Evolutionary conservation across 2,329 filamentous ascomycete genomes (phyloP), one percentile per base, ranked within the genome.

Genomic region (Conoideocrella luteorostrata): DNA sequence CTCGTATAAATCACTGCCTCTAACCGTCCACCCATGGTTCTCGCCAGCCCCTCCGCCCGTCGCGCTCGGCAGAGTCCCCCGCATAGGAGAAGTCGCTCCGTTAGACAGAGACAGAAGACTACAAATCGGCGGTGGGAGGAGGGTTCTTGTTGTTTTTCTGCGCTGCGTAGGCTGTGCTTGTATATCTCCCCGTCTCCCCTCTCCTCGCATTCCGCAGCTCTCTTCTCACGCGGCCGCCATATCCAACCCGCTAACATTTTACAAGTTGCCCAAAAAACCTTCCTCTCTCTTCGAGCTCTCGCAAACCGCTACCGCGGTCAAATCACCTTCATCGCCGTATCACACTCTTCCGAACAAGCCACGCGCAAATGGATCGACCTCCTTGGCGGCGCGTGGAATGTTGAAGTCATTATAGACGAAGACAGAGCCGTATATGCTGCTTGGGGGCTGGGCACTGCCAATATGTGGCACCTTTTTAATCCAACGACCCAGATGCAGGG

Each of bases 321-420:
- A 33, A 62, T 80, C 10, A 68, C 67, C 46, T 80, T 76, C 63
- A 65, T 81, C 44, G 77, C 77, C 49, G 66, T 81, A 40, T 80
- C 77, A 20, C 78, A 82, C 62, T 74, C 77, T 30, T 80, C 77
- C 7, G 59, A 65, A 4, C 63, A 68, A 18, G 76, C 78, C 23
- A 81, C 78, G 1, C 59, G 67, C 29, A 74, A 74, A 49, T 81
- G 77, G 77, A 53, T 78, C 36, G 72, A 75, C 49, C 64, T 78
- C 15, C 58, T 81, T 11, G 77, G 77, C 56, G 77, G 77, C 46
- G 64, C 74, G 12, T 77, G 77, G 72, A 70, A 68, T 56, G 67
- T 80, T 23, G 67, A 74, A 48, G 58, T 81, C 3, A 58, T 81
- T 44, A 60, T 79, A 44, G 77, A 81, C 60, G 70, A 77, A 52